Conservation (phyloP, 2,329 filamentous ascomycete genomes). For the Didymella segeticola region DNA sequence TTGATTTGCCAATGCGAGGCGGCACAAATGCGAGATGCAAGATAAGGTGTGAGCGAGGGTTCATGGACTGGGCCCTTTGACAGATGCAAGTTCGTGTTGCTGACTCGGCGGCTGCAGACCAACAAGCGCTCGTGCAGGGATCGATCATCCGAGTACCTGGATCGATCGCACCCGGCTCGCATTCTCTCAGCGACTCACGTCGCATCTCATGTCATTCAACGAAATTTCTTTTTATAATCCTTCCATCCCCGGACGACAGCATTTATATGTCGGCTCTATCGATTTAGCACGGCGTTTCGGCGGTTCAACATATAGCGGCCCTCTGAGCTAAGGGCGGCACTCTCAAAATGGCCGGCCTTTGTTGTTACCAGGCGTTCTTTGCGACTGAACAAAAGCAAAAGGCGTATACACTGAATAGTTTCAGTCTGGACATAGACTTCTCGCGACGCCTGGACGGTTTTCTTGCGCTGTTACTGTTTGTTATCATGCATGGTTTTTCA, state of each 20-base stretch:
- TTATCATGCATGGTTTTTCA: slow-evolving; percentile 6
- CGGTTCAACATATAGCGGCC: slow-evolving; percentile 27
- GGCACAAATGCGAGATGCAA: slow-evolving; percentile 12
- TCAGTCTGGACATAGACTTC: slow-evolving; percentile 36
- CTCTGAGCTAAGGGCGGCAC: slow-evolving; percentile 29
- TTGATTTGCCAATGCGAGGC: slow-evolving; percentile 5
- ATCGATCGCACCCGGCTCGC: slow-evolving; percentile 21
- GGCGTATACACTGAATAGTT: slow-evolving; percentile 37
- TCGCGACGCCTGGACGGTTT: slow-evolving; percentile 20
- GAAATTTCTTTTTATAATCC: slow-evolving; percentile 16
- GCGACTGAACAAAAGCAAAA: slow-evolving; percentile 43
- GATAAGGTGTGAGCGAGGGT: slow-evolving; percentile 11
- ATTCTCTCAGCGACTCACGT: slow-evolving; percentile 21
- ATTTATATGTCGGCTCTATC: slow-evolving; percentile 30
- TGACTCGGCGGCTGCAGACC: slow-evolving; percentile 33
- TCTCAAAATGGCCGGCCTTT: slow-evolving; percentile 32
- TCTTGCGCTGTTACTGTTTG: slow-evolving; percentile 20
- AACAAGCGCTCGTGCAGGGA: slow-evolving; percentile 29
- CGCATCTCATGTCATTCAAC: slow-evolving; percentile 15
- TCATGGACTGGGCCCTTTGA: slow-evolving; percentile 18
- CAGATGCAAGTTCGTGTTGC: slow-evolving; percentile 27
- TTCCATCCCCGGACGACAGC: slow-evolving; percentile 17
- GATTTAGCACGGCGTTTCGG: slow-evolving; percentile 49
- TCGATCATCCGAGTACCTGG: slow-evolving; percentile 25
- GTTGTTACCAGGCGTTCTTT: slow-evolving; percentile 28